phyloP scores from a whole-genome alignment of 805 yeast species.

The Teunomyces stri region DNA sequence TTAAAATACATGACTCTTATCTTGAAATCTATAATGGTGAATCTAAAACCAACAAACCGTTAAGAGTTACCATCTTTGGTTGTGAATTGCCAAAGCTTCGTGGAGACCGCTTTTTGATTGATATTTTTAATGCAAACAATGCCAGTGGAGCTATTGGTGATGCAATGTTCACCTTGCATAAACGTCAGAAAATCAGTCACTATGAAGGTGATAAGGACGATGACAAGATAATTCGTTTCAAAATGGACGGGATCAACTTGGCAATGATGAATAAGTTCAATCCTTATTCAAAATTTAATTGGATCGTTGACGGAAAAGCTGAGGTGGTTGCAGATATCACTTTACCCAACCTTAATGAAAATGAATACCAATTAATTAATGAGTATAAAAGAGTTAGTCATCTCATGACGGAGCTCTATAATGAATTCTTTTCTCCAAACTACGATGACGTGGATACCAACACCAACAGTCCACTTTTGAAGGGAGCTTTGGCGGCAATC shows the following conservation, averaged over 20 bases:
- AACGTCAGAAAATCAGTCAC: conserved; percentile 59
- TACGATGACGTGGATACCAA: conserved; percentile 3
- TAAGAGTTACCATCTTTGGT: conserved; percentile 58
- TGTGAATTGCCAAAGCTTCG: conserved; percentile 63
- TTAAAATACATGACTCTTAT: conserved; percentile 53
- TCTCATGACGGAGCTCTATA: conserved; percentile 24
- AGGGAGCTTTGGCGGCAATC: conserved; percentile 40
- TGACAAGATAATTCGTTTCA: conserved; percentile 33
- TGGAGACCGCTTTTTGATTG: conserved; percentile 56
- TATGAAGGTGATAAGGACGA: conserved; percentile 30
- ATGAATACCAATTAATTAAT: conserved; percentile 10
- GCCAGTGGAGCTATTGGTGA: conserved; percentile 74
- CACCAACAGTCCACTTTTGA: conserved; percentile 25
- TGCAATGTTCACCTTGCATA: conserved; percentile 73
- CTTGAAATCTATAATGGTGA: conserved; percentile 35
- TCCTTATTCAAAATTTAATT: conserved; percentile 53
- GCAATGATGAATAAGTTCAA: conserved; percentile 27
- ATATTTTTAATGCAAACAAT: conserved; percentile 66
- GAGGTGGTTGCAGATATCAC: conserved; percentile 71
- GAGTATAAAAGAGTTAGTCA: conserved; percentile 25
- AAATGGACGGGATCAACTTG: conserved; percentile 41
- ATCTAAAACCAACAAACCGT: conserved; percentile 21
- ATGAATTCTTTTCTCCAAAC: conserved; percentile 19
- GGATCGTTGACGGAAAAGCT: conserved; percentile 70
- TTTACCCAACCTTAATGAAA: conserved; percentile 52